phyloP scores from a whole-genome alignment of 2,329 filamentous ascomycete genomes.

The Neofusicoccum sp. region DNA sequence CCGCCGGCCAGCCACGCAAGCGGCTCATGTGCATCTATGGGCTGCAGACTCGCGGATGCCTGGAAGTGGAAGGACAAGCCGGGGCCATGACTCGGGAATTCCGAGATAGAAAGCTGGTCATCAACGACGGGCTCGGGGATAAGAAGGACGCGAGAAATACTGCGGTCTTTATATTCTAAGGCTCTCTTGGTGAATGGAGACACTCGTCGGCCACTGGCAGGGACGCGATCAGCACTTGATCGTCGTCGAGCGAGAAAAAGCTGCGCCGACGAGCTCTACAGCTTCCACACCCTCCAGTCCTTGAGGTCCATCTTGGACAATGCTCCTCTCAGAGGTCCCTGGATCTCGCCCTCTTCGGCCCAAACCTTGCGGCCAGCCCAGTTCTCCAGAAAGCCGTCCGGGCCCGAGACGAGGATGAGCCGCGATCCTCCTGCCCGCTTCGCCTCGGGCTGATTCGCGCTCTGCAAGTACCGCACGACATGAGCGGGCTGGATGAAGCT shows the following conservation, averaged over 20 bases:
- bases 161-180: too few species aligned
- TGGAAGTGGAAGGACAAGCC: not conserved
- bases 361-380: conserved; percentile 82
- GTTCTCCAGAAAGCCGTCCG: conserved; percentile 82
- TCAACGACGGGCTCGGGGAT: not conserved
- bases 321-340: conserved; percentile 73
- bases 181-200: not conserved
- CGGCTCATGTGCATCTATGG: not conserved
- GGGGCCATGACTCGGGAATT: conserved; percentile 13
- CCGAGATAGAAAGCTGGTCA: not conserved
- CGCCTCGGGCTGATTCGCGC: not conserved
- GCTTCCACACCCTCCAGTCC: conserved; percentile 62
- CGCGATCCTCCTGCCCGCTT: conserved; percentile 5
- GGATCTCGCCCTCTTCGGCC: conserved; percentile 70
- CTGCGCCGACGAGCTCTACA: conserved; percentile 40
- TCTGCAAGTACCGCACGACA: conserved; percentile 31
- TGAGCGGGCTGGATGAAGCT: conserved; percentile 58
- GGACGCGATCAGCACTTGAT: conserved; percentile 11
- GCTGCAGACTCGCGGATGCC: not conserved
- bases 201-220: not conserved
- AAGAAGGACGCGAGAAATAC: not conserved
- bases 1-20: not conserved
- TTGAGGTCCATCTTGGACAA: conserved; percentile 62
- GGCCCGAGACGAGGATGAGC: conserved; percentile 83
- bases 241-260: not conserved